Evolutionary conservation across 2,329 filamentous ascomycete genomes (phyloP), one percentile per base, ranked within the genome.

Genomic region (Trichoderma sp.): DNA sequence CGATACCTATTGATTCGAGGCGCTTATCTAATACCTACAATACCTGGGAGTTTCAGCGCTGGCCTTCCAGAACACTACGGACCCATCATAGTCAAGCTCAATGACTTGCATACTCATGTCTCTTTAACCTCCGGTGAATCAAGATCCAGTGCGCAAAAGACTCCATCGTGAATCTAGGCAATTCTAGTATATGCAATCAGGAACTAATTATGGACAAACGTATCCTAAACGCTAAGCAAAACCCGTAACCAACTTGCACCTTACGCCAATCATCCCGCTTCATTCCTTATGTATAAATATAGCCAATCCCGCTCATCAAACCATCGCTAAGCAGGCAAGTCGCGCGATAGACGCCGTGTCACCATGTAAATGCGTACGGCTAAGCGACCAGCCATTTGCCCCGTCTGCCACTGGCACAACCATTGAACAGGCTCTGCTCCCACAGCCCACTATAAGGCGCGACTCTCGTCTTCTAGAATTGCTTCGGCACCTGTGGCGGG

Each of bases 401-500:
- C 29, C 48, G n/a, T 67, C 39, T 17, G 50, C 12, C 48, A 45
- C 8, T 25, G 15, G 58, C 4, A 37, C 25, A 50, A 57, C 50
- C 10, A 15, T 15, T 29, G 25, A 37, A 9, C 27, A n/a, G 32
- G 27, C 39, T 9, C 22, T 32, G 53, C 15, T 27, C 25, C 42
- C 7, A 17, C 17, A 10, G 32, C 32, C 32, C 19, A 15, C n/a
- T 29, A 9, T 37, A 27, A 27, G 39, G 29, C 35, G 48, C 50
- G 34, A 60, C 35, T 19, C 45, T 19, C 61, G 29, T 67, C 54
- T 13, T 52, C 70, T 74, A 81, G 57, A 77, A 76, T 54, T 75
- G 72, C 74, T 79, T 80, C 53, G 79, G 71, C 45, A 77, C 74
- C 48, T 70, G 71, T 37, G 78, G 75, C 66, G 53, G 64, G 17